Evolutionary conservation across 768 basidiomycete genomes (phyloP), one percentile per base, ranked within the genome.

Genomic region (Macrocybe gigantea): DNA sequence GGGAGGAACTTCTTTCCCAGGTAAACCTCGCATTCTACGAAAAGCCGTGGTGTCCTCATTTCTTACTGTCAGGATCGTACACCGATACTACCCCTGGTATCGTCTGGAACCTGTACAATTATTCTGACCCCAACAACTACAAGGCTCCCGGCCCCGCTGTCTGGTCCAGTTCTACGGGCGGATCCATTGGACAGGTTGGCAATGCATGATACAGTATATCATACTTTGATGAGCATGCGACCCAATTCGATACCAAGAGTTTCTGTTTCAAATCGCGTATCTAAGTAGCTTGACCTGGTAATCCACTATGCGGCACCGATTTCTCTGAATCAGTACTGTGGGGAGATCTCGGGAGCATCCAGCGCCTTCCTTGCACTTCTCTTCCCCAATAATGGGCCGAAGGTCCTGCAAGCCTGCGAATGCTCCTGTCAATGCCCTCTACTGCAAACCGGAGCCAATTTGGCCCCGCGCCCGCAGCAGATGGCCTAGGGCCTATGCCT

Each of bases 11-110:
- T 42, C 52, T 12, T 66, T 64, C 60, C 65, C 65, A 11, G 65
- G 65, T 55, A 51, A 13, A 13, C n/a, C 14, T 39, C 32, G 11
- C 12, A 11, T 3, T 14, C 14, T 9, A 10, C n/a, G 30, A n/a
- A n/a, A 6, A 5, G 9, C 11, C 2, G 12, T 22, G 22, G n/a
- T 10, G 11, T 7, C 11, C 31, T 40, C 11, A 32, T 15, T 31
- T 41, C 15, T 41, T 11, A 13, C 11, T 14, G 4, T 7, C 35
- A 58, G 62, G 59, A 15, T 48, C 60, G 29, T 65, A 68, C 51
- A 59, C 57, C 3, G 56, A 60, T 43, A 53, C 53, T 30, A 63
- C 63, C 7, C 65, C 65, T 14, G 67, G 65, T 13, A 64, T 68
- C 41, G 56, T 62, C 33, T 68, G 56, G 56, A 64, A 68, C 44